Evolutionary conservation across 148 eudicot species (phyloP).

Genomic region (Dysphania ambrosioides): DNA sequence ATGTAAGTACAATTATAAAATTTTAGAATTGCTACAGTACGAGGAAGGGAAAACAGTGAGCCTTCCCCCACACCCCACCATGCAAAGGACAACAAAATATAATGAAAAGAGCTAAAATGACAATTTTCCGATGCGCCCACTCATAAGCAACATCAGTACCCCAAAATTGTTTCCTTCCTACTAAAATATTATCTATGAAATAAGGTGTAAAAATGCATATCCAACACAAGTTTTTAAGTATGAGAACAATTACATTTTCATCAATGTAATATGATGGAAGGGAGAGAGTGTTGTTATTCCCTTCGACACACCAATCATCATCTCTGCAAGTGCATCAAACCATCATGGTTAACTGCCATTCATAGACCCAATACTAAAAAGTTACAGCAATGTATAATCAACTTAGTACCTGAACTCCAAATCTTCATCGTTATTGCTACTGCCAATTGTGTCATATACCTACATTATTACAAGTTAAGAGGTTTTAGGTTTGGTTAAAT

Average conservation of each 20-base stretch:
- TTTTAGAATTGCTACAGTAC: not conserved
- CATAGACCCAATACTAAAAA: not conserved
- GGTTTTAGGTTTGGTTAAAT: not conserved
- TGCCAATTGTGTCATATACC: slow-evolving; percentile 84
- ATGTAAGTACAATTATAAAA: not conserved
- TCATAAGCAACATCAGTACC: not conserved
- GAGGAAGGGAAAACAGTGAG: not conserved
- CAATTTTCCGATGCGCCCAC: not conserved
- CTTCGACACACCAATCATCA: slow-evolving; percentile 83
- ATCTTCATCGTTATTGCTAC: slow-evolving; percentile 62
- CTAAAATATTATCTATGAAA: not conserved
- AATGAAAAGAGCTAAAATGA: not conserved
- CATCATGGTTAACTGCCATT: slow-evolving; percentile 21
- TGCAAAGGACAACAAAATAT: not conserved
- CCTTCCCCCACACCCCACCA: too few relatives aligned
- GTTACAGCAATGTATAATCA: slow-evolving; percentile 1
- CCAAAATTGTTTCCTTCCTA: not conserved
- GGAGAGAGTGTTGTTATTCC: slow-evolving; percentile 67
- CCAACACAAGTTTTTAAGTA: slow-evolving; percentile 19
- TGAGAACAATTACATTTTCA: slow-evolving; percentile 78
- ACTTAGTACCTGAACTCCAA: slow-evolving; percentile 47
- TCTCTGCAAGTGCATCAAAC: slow-evolving; percentile 55
- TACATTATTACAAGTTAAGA: slow-evolving; percentile 30
- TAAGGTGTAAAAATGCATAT: not conserved
- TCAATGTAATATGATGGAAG: slow-evolving; percentile 96